phyloP scores from a whole-genome alignment of 1,284 basidiomycete species.

The Lentinula novae-zelandiae region DNA sequence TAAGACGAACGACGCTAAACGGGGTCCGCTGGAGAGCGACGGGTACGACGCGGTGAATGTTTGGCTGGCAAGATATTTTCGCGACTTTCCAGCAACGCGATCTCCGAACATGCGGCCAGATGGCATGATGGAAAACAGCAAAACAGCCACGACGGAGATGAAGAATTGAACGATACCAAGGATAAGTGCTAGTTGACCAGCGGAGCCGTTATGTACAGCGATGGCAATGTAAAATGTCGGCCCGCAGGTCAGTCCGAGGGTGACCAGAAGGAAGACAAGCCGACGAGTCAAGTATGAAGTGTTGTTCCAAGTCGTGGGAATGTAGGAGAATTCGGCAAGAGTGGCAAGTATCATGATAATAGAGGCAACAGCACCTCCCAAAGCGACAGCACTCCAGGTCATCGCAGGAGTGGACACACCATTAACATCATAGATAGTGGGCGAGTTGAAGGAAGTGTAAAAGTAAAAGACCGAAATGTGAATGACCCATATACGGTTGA shows the following conservation, averaged over 20 bases:
- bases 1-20: conserved; percentile 71
- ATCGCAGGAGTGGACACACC: conserved; percentile 62
- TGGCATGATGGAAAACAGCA: conserved; percentile 84
- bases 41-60: conserved; percentile 96
- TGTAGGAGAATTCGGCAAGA: conserved; percentile 90
- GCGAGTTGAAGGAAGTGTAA: conserved; percentile 94
- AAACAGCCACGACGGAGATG: conserved; percentile 77
- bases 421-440: conserved; percentile 70
- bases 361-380: conserved; percentile 88
- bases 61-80: conserved; percentile 94
- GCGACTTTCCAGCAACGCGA: conserved; percentile 86
- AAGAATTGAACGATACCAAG: conserved; percentile 92
- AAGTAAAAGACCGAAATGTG: conserved; percentile 92
- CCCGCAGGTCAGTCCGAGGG: conserved; percentile 80
- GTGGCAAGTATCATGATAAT: conserved; percentile 93
- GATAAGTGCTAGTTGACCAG: conserved; percentile 75
- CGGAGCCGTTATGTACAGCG: conserved; percentile 52
- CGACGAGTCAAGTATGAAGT: conserved; percentile 89
- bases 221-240: conserved; percentile 91
- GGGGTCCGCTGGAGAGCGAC: conserved; percentile 51
- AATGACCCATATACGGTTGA: conserved; percentile 96
- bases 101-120: conserved; percentile 96
- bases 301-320: conserved; percentile 97
- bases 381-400: conserved; percentile 84
- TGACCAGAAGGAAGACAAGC: conserved; percentile 79